Base-by-base conservation (phyloP, 2,329 filamentous ascomycete species). In the Sporothrix mexicana region DNA sequence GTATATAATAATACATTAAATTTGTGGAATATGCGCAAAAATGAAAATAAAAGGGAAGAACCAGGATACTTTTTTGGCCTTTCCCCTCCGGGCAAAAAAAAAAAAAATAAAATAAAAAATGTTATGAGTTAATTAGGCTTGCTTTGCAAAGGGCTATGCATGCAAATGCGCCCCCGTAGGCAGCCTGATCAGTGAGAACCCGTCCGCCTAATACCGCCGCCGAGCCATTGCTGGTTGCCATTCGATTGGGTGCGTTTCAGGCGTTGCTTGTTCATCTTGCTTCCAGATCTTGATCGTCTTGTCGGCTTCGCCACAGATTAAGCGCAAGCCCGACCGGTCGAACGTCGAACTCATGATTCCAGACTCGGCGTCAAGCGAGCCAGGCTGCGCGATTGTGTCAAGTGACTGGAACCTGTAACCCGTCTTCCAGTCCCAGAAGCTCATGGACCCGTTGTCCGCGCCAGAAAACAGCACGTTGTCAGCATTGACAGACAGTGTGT, bases 201-300 rank as follows among this genome's bases (percentile, higher is more conserved):
- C 20, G 43, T 55, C 2, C 67, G 15, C 49, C 47, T 86, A 93
- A 79, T 88, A 96, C 81, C 95, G 96, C 80, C 92, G 89, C 78
- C 92, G 87, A 17, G 90, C 90, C 72, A 97, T 81, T 1, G 89
- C 93, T 25, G 95, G 95, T 79, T 93, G 94, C 96, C 96, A 99
- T 61, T 97, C 91, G 59, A 99, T 82, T 2, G 96, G 96, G 82
- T 98, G 94, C 1, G 92, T 93, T 81, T 98, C 94, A 51, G 92
- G 92, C 0, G 95, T 98, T 20, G 96, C 96, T 70, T 92, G 89
- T 64, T 97, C 93, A 80, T 99, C 96, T 77, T 92, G 92, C 82
- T 95, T 97, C 96, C 96, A 99, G 73, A 99, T 90, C 88, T 99
- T 98, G 81, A 98, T 97, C 0, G 95, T 97, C 87, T 99, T 99